Conservation (phyloP, 257 asterid species). For the Capsicum chinense region DNA sequence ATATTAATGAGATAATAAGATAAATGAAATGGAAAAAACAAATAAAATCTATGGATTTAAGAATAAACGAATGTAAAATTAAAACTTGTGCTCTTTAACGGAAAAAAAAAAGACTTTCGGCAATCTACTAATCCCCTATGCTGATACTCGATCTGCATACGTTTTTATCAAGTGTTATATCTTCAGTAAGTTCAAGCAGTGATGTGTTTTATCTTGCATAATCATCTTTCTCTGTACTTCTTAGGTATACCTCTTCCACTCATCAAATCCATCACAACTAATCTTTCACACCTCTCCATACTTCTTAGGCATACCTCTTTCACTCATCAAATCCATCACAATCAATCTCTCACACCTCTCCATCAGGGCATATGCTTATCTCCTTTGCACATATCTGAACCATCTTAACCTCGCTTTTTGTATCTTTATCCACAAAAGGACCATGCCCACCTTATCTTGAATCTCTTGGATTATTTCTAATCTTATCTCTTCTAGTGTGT, state of each 20-base stretch:
- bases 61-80: no score
- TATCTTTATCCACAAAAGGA: no score
- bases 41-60: no score
- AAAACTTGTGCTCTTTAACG: no score
- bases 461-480: background rate
- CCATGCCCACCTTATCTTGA: background rate
- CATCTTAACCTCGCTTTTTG: background rate
- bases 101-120: background rate
- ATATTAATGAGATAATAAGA: no score
- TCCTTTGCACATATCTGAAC: background rate
- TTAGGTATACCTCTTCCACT: background rate
- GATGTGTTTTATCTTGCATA: background rate
- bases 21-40: background rate
- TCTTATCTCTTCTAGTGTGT: background rate
- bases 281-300: background rate
- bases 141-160: background rate
- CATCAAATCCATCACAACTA: background rate
- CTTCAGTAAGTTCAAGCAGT: background rate
- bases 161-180: background rate
- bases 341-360: background rate
- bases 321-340: background rate
- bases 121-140: background rate
- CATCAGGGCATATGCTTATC: background rate
- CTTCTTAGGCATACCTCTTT: background rate
- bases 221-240: background rate